Conservation (phyloP, 2,329 filamentous ascomycete species). For the Calonectria multiphialidica region DNA sequence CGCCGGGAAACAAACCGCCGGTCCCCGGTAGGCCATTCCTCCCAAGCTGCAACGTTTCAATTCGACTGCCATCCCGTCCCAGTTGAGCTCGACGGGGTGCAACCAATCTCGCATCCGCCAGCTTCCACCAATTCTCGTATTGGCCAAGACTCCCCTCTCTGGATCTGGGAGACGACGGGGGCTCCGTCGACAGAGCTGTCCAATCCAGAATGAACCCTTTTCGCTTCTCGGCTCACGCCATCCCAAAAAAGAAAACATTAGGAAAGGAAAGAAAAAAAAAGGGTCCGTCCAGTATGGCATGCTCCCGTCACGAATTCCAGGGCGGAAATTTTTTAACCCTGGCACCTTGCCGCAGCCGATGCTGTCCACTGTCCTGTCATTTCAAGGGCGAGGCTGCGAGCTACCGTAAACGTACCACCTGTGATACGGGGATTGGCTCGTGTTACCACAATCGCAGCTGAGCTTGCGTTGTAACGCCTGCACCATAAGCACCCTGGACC, state of each 20-base stretch:
- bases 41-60: slow-evolving; percentile 36
- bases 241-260: background rate
- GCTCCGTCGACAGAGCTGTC: background rate
- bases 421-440: slow-evolving; percentile 35
- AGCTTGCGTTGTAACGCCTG: slow-evolving; percentile 25
- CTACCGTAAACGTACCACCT: slow-evolving; percentile 27
- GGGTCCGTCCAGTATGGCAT: slow-evolving; percentile 25
- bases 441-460: slow-evolving; percentile 18
- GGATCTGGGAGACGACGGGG: background rate
- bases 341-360: slow-evolving; percentile 36
- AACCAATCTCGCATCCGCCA: slow-evolving; percentile 28
- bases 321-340: slow-evolving; percentile 40
- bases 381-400: slow-evolving; percentile 32
- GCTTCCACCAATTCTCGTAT: slow-evolving; percentile 14
- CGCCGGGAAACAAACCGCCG: background rate
- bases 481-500: slow-evolving; percentile 23
- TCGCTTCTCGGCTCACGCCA: background rate
- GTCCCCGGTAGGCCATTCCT: slow-evolving; percentile 20
- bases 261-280: background rate
- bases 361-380: slow-evolving; percentile 40
- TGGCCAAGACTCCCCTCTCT: background rate
- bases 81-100: slow-evolving; percentile 5
- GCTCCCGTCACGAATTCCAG: slow-evolving; percentile 24
- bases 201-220: background rate
- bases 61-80: slow-evolving; percentile 20